Evolutionary conservation across 2,329 filamentous ascomycete species (phyloP), one percentile per base, ranked within the genome.

Genomic region (Diaporthe destruens): DNA sequence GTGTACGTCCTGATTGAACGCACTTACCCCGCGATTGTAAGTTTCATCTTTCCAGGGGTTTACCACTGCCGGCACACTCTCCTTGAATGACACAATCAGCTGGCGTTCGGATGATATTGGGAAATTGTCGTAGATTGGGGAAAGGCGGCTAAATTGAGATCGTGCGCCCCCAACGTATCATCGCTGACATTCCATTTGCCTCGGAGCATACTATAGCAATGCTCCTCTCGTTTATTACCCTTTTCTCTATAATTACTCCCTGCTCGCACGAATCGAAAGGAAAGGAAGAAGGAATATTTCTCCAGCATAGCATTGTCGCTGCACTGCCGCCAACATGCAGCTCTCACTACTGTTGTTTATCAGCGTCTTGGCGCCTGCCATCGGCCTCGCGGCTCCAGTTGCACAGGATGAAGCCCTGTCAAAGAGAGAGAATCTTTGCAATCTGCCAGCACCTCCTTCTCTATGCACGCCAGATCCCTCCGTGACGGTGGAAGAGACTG

Each of bases 381-480:
- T 76, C 34, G 75, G 74, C 74, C 70, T 79, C 39, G 80, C 79
- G 23, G 77, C 77, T 32, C 80, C 80, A 14, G 69, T 76, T 29
- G 59, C 49, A 29, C 72, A 75, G 55, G 71, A 76, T 29, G 72
- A 72, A 2, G 74, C 71, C 44, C 74, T 81, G 54, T 42, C 66
- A 54, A 79, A 78, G 74, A 76, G 82, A 57, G 81, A 83, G 55
- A 84, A 84, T 70, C 76, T 84, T 20, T 84, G 82, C 78, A 80
- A 71, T 63, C 71, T 84, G 71, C 76, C 74, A 12, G 74, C 78
- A 0, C 82, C 82, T 0, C 82, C 82, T 5, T 75, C 74, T 25
- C 77, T 82, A n/a, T 84, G 82, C 76, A 63, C 77, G 54, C 82
- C 82, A 5, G 76, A 82, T 57, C 29, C 78, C 1, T 76, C 78